Evolutionary conservation across 2,329 filamentous ascomycete genomes (phyloP), one percentile per base, ranked within the genome.

Genomic region (Exophiala sideris): DNA sequence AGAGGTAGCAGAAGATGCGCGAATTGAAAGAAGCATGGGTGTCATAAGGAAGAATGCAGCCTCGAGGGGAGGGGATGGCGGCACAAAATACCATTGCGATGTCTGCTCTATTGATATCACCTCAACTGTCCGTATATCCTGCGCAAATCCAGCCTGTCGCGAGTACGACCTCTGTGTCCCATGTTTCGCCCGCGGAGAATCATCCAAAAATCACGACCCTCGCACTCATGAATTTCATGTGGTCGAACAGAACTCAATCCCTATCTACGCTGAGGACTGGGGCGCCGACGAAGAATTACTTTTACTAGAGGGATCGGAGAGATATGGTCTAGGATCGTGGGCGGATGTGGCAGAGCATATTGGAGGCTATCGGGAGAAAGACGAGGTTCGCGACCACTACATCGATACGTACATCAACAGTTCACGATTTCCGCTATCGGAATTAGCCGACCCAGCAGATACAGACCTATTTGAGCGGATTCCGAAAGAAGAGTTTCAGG

Each of bases 321-420:
- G 90, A 54, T 99, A 99, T 68, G 94, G 94, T 0, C 77, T 99
- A 46, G 94, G 94, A 2, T 97, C 92, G 18, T 99, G 94, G 92
- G 90, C 91, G 36, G 94, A 99, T 67, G 95, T 99, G 59, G 91
- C 94, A 35, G 92, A 99, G 70, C 94, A 99, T 70, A 97, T 99
- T 65, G 94, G 94, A 48, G 94, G 94, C 9, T 97, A 91, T 67
- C 84, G 94, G 53, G 86, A 87, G 61, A 97, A 96, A 69, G 92
- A 97, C 64, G 94, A 99, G 72, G 94, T 97, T 33, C 85, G 90
- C 59, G 89, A 96, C 62, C 94, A 99, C 70, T 99, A 99, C 70
- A 83, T 94, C 61, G 79, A 86, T 57, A 92, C 88, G 12, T 99
- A 95, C 64, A 80, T 99, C 60, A 79, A 95, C 52, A 95, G 90